These are phyloP conservation scores for Fusarium torreyae DNA, from an alignment of 2,329 filamentous ascomycete genomes.

Conservation along the genomic window DNA sequence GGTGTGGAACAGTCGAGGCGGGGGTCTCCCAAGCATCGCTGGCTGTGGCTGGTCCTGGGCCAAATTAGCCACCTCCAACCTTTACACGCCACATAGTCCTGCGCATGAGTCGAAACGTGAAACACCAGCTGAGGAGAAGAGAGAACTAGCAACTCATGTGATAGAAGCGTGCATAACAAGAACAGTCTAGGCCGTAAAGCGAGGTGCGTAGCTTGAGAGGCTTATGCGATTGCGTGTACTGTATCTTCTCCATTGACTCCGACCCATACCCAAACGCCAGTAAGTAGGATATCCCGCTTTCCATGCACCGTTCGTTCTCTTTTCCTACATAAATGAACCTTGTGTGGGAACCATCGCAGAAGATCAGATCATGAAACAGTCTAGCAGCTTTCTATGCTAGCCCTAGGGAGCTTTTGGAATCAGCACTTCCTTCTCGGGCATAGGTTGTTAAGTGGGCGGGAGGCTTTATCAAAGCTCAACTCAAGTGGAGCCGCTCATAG, in stretches of 20 bases:
- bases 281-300: constrained; percentile 23
- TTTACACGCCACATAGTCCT: constrained; percentile 31
- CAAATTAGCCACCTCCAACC: constrained; percentile 32
- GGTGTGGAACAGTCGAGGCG: constrained; percentile 29
- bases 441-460: constrained; percentile 10
- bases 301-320: constrained; percentile 12
- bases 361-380: constrained; percentile 29
- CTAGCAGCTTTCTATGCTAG: constrained; percentile 24
- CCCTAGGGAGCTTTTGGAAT: constrained; percentile 2
- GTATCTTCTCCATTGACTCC: constrained; percentile 15
- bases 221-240: neutral
- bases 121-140: constrained; percentile 25
- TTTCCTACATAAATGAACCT: constrained; percentile 21
- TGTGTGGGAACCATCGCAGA: constrained; percentile 3
- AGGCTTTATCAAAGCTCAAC: constrained; percentile 7
- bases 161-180: constrained; percentile 1
- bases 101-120: constrained; percentile 36
- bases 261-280: constrained; percentile 33
- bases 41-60: constrained; percentile 36
- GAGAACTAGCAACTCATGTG: constrained; percentile 12
- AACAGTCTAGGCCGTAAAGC: neutral
- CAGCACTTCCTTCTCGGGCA: constrained; percentile 15
- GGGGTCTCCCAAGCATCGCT: constrained; percentile 29
- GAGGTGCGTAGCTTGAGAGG: neutral
- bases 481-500: neutral